phyloP scores from a whole-genome alignment of 2,329 filamentous ascomycete species.

The Ceratocystis harringtonii region DNA sequence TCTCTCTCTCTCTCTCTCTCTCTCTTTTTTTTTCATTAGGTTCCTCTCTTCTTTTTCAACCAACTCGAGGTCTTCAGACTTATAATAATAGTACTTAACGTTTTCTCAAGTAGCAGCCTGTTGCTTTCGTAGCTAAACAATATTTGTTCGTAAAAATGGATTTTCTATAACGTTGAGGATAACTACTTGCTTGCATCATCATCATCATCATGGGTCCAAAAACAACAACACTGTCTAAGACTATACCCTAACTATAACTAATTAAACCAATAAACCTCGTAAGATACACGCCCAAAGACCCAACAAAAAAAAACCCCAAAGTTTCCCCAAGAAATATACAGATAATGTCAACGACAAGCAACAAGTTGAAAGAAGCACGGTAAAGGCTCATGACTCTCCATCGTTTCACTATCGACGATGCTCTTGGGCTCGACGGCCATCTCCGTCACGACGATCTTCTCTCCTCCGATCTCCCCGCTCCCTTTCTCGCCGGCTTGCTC shows the following conservation, averaged over 20 bases:
- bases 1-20: background rate
- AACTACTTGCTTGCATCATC: too few relatives aligned
- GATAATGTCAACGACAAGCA: background rate
- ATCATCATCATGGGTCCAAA: too few relatives aligned
- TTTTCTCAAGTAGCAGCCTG: background rate
- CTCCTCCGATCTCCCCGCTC: background rate
- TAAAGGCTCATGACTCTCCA: background rate
- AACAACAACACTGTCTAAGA: too few relatives aligned
- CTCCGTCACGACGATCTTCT: background rate
- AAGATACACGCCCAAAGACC: too few relatives aligned
- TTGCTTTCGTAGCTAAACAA: background rate
- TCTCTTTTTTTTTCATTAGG: background rate
- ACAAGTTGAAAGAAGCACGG: background rate
- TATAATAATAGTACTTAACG: background rate
- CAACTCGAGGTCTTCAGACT: background rate
- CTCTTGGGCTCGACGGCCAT: background rate
- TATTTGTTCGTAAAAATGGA: too few relatives aligned
- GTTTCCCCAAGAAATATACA: too few relatives aligned
- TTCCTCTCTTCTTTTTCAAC: background rate
- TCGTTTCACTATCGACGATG: background rate
- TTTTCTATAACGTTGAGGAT: too few relatives aligned
- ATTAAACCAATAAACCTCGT: too few relatives aligned
- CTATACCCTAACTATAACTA: too few relatives aligned
- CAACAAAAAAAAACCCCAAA: too few relatives aligned
- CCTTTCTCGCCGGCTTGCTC: background rate